Conservation (phyloP, 768 basidiomycete genomes). For the Mycena chlorophos region DNA sequence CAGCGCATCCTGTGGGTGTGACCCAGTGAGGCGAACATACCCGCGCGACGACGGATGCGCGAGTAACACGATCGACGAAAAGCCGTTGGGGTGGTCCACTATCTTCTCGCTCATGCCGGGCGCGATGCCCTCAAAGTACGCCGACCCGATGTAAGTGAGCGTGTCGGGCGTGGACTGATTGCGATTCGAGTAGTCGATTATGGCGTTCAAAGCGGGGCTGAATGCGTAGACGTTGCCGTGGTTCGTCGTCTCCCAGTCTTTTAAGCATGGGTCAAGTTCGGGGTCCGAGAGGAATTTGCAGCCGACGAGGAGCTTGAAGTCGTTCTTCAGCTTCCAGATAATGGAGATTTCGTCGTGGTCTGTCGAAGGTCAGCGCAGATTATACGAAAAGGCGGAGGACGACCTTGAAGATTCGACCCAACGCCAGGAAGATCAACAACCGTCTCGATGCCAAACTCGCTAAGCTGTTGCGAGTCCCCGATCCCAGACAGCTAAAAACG, state of each 20-base stretch:
- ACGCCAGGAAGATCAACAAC: constrained; percentile 29
- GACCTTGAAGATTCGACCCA: constrained; percentile 34
- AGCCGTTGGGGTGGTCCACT: constrained; percentile 24
- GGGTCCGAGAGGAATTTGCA: constrained; percentile 30
- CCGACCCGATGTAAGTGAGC: constrained; percentile 30
- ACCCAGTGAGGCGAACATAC: constrained; percentile 31
- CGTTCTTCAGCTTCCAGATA: constrained; percentile 23
- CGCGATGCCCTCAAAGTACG: constrained; percentile 30
- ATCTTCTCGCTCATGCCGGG: constrained; percentile 28
- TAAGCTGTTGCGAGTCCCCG: constrained; percentile 23
- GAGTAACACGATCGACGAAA: constrained; percentile 30
- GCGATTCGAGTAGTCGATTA: constrained; percentile 25
- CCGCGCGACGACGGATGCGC: constrained; percentile 33
- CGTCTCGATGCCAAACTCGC: constrained; percentile 24
- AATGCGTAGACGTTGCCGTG: constrained; percentile 32
- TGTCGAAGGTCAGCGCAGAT: constrained; percentile 6
- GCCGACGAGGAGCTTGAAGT: constrained; percentile 24
- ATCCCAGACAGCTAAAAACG: constrained; percentile 28
- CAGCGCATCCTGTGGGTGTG: constrained; percentile 32
- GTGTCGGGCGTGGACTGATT: constrained; percentile 24
- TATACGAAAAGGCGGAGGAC: no score
- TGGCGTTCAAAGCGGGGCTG: constrained; percentile 24
- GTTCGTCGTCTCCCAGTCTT: constrained; percentile 26
- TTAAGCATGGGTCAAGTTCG: constrained; percentile 30
- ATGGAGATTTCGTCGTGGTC: constrained; percentile 27